Conservation (phyloP, 495 filamentous ascomycete genomes). For the Trichoderma orchidacearum region DNA sequence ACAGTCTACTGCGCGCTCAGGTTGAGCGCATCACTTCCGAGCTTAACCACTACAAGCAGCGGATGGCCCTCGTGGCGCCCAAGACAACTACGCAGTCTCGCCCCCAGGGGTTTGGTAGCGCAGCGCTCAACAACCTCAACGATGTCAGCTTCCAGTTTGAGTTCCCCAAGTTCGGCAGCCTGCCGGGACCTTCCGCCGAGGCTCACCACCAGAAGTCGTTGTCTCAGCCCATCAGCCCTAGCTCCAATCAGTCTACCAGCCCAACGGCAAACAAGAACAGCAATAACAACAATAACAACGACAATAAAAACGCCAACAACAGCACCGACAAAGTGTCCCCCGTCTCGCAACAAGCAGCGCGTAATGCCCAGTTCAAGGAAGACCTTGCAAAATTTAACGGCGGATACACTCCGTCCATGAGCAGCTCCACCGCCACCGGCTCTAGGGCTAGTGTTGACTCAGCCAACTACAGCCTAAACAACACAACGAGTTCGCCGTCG, state of each 20-base stretch:
- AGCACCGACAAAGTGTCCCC: neutral
- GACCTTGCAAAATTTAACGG: slow-evolving; percentile 15
- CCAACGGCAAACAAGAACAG: neutral
- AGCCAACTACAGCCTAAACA: slow-evolving; percentile 25
- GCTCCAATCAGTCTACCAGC: slow-evolving; percentile 9
- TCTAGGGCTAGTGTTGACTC: slow-evolving; percentile 50
- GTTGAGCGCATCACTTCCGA: slow-evolving; percentile 80
- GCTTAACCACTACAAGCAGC: slow-evolving; percentile 79
- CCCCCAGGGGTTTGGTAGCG: slow-evolving; percentile 19
- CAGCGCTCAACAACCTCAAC: slow-evolving; percentile 49
- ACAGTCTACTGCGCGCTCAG: slow-evolving; percentile 67
- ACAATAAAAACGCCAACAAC: no score
- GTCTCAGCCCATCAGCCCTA: slow-evolving; percentile 13
- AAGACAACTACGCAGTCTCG: slow-evolving; percentile 4
- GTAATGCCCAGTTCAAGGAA: slow-evolving; percentile 11
- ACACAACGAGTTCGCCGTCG: slow-evolving; percentile 43
- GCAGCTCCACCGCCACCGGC: slow-evolving; percentile 19
- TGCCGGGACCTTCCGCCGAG: slow-evolving; percentile 50
- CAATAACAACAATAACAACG: no score
- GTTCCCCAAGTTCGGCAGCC: slow-evolving; percentile 77
- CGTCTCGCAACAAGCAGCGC: neutral
- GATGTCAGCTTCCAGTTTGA: slow-evolving; percentile 75
- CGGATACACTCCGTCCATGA: slow-evolving; percentile 15
- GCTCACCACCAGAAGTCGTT: slow-evolving; percentile 13
- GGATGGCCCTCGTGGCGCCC: slow-evolving; percentile 46